A percentile compares a stretch with the other conserved stretches of the same genome.
Evolutionary conservation across 2,329 filamentous ascomycete genomes (phyloP).

Genomic region (Lasiodiplodia hormozganensis): DNA sequence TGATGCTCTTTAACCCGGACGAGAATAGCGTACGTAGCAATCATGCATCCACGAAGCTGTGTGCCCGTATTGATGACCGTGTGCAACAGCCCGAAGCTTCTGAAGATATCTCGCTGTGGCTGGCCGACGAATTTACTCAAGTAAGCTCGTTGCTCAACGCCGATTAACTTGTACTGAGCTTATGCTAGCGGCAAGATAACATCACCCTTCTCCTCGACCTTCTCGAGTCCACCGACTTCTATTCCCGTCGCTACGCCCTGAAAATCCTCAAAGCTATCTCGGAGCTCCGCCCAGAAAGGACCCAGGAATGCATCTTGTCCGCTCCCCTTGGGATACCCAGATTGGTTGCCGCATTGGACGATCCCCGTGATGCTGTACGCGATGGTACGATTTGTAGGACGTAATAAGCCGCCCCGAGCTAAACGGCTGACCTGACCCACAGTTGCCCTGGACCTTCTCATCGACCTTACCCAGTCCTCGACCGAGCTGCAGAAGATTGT

Average conservation of each 20-base stretch:
- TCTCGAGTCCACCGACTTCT: slow-evolving; percentile 86
- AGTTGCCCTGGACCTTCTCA: slow-evolving; percentile 86
- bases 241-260: slow-evolving; percentile 87
- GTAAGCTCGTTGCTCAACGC: slow-evolving; percentile 51
- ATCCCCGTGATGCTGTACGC: slow-evolving; percentile 83
- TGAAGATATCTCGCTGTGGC: slow-evolving; percentile 93
- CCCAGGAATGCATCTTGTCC: slow-evolving; percentile 91
- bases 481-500: slow-evolving; percentile 92
- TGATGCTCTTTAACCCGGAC: slow-evolving; percentile 86
- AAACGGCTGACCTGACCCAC: slow-evolving; percentile 27
- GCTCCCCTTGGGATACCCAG: slow-evolving; percentile 88
- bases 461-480: slow-evolving; percentile 84
- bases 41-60: background rate
- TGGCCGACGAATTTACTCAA: slow-evolving; percentile 98
- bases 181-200: slow-evolving; percentile 84
- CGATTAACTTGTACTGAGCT: slow-evolving; percentile 55
- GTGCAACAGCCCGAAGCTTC: slow-evolving; percentile 82
- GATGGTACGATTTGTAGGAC: slow-evolving; percentile 61
- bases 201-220: slow-evolving; percentile 89
- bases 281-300: slow-evolving; percentile 83
- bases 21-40: slow-evolving; percentile 61
- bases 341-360: slow-evolving; percentile 83
- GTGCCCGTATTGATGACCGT: slow-evolving; percentile 16
- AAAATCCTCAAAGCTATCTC: slow-evolving; percentile 89
- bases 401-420: slow-evolving; percentile 22